A percentile compares a stretch with the other conserved stretches of the same genome.
phyloP scores from a whole-genome alignment of 768 basidiomycete genomes.

The Aureoboletus auriporus region DNA sequence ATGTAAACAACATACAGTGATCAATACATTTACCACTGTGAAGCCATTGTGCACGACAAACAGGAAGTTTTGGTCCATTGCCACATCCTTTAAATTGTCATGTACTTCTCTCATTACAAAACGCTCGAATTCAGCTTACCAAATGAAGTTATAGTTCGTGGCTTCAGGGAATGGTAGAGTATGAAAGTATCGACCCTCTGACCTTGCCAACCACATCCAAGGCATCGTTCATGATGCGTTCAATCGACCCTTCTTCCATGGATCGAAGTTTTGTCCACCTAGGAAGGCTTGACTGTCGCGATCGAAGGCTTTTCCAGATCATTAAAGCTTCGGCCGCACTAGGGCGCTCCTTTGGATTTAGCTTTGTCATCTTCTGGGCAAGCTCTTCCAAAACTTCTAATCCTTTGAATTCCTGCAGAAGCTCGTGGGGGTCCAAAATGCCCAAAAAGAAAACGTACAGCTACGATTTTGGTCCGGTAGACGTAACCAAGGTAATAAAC shows the following conservation, averaged over 20 bases:
- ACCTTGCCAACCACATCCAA: slow-evolving; percentile 11
- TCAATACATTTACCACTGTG: no score
- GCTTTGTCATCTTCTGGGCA: slow-evolving; percentile 2
- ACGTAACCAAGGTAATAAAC: slow-evolving; percentile 26
- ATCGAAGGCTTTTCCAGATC: slow-evolving; percentile 9
- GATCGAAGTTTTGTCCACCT: slow-evolving; percentile 9
- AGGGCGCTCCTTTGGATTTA: slow-evolving; percentile 4
- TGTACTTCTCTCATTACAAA: no score
- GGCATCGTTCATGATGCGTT: slow-evolving; percentile 13
- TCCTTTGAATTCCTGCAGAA: slow-evolving; percentile 2
- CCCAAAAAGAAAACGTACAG: neutral
- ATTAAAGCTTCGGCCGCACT: neutral
- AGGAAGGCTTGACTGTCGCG: neutral
- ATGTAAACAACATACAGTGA: no score
- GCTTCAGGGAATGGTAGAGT: no score
- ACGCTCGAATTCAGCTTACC: no score
- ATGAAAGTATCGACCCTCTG: slow-evolving; percentile 1
- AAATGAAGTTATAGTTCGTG: no score
- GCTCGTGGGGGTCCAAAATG: no score
- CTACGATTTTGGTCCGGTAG: slow-evolving; percentile 16
- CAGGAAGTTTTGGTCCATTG: no score
- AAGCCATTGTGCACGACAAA: no score
- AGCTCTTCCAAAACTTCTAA: neutral
- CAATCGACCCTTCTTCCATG: slow-evolving; percentile 9
- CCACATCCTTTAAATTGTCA: no score